Evolutionary conservation across 768 basidiomycete genomes (phyloP), one percentile per base, ranked within the genome.

Genomic region (Phaffia tasmanica): DNA sequence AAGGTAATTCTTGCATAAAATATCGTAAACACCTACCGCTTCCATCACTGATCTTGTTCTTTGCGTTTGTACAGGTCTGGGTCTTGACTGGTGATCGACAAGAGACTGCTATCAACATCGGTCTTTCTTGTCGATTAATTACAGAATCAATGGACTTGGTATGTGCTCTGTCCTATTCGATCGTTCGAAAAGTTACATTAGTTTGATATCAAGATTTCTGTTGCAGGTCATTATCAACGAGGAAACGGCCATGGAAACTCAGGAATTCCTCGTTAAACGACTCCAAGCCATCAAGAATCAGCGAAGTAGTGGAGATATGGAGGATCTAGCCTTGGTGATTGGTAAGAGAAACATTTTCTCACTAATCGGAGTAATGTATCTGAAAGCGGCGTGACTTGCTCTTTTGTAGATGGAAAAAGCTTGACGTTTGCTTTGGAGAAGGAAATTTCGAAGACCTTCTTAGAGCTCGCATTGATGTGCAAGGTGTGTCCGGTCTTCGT

Each of bases 41-140:
- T 64, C 59, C 64, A 9, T 46, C 54, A 46, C 27, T 11, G 18
- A 46, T 55, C 21, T 8, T 27, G 42, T 57, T 42, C 5, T 53
- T 29, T 19, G 25, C 15, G 16, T 47, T 46, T 46, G 23, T 27
- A 19, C 70, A 87, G 86, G 85, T 99, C 21, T 99, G 95, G 95
- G 93, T 99, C 9, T 79, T 99, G 60, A 99, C 95, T 1, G 95
- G 95, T 0, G 95, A 99, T 76, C 81, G 95, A 70, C 95, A 99
- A 78, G 95, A 99, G 77, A 99, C 95, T 1, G 95, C 95, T 19
- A 97, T 99, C 77, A 99, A 99, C 73, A 98, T 99, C 70, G 95
- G 95, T 62, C 86, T 98, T 82, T 94, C 92, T 1, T 98, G 95
- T 79, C 83, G 91, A 70, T 77, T 99, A 72, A 98, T 99, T 60